Evolutionary conservation across 2,329 filamentous ascomycete species (phyloP).

Genomic region (Sporothrix sp.): DNA sequence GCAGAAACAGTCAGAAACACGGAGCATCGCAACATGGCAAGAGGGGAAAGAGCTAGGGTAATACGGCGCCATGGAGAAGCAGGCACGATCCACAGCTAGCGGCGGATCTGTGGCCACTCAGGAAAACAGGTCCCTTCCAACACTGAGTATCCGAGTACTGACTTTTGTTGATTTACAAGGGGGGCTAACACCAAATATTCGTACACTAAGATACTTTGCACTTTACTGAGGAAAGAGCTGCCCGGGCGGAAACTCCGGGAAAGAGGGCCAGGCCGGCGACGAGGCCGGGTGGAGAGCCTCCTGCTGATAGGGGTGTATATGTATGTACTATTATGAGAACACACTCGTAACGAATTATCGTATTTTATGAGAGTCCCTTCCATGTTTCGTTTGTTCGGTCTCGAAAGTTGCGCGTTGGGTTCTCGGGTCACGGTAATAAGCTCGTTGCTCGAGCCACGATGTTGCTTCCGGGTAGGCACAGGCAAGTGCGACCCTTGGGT

Average conservation of each 20-base stretch:
- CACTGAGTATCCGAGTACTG: too few relatives aligned
- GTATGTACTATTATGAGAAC: too few relatives aligned
- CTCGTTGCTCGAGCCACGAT: constrained; percentile 11
- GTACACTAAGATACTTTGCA: too few relatives aligned
- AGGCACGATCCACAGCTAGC: background rate
- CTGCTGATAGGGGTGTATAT: background rate
- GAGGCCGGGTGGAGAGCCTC: background rate
- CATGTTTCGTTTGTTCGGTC: too few relatives aligned
- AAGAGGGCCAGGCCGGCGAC: background rate
- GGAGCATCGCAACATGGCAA: background rate
- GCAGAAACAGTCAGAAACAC: background rate
- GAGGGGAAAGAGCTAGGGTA: background rate
- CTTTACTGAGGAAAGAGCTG: background rate
- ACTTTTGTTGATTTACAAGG: too few relatives aligned
- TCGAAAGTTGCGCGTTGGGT: too few relatives aligned
- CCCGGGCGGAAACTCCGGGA: background rate
- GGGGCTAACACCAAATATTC: too few relatives aligned
- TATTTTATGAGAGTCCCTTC: too few relatives aligned
- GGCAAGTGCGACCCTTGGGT: too few relatives aligned
- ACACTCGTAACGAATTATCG: too few relatives aligned
- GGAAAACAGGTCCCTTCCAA: too few relatives aligned
- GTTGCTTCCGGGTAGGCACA: constrained; percentile 3
- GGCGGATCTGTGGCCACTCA: background rate
- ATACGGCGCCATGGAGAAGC: background rate
- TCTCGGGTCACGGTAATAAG: background rate